Evolutionary conservation across 192 early-diverging fungal species (phyloP), one percentile per base, ranked within the genome.

Genomic region (Glomus cerebriforme): DNA sequence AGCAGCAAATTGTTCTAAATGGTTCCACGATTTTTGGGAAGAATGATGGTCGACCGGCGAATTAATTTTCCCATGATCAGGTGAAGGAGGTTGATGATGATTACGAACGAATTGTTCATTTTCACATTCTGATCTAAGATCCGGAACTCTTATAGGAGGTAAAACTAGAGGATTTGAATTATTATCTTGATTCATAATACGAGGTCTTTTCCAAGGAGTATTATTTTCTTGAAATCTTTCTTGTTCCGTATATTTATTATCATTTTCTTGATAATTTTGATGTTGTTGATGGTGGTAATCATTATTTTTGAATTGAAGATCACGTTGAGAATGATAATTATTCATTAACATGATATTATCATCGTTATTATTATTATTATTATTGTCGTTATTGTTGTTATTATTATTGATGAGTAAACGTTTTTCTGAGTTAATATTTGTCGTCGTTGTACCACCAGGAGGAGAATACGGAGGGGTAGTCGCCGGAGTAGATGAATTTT

Each of bases 1-100:
- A 7, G 74, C 37, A 43, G 74, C 59, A 43, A 76, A 63, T 63
- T 76, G 74, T 59, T 76, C 74, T 9, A 76, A 27, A 26, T 71
- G 54, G 31, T 32, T 74, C 58, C 58, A 59, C 13, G 73, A 59
- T 31, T 63, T 63, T 37, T 27, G 74, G n/a, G 58, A 27, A 63
- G 35, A 43, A 45, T 35, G 34, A 43, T 43, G 24, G 2, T 45
- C 29, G n/a, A 24, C 34, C 24, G n/a, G 27, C 74, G 59, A 62
- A 49, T 43, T 35, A 6, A 32, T 26, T 34, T 62, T 76, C 22
- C 32, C 39, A 43, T 43, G 26, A 22, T 63, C 31, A 17, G 34
- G 1, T 34, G 10, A n/a, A 39, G 29, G 73, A 62, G 24, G 34
- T 37, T 63, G 19, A 24, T 62, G 34, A n/a, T 62, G 19, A 24